Base-by-base conservation (phyloP, 2,329 filamentous ascomycete species). In the Neocatenulostroma microsporum region DNA sequence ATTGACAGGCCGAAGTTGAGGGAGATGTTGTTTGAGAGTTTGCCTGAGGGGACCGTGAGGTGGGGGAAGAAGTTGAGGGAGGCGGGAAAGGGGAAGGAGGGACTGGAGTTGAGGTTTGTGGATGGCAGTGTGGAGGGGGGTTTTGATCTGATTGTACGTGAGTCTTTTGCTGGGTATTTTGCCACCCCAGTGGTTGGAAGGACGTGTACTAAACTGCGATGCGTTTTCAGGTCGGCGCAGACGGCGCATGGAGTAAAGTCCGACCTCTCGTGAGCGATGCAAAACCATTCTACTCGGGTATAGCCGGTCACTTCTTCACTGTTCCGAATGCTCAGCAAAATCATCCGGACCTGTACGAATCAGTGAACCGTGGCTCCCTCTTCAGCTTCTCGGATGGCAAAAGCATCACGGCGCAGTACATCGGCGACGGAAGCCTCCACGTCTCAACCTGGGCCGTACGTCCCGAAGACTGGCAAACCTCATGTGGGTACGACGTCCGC, bases 171-270 rank as follows among this genome's bases (percentile, higher is more conserved):
- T n/a, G n/a, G n/a, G n/a, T n/a, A n/a, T n/a, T n/a, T n/a, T n/a
- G n/a, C n/a, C n/a, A n/a, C n/a, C n/a, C n/a, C n/a, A n/a, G n/a
- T n/a, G n/a, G n/a, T n/a, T n/a, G n/a, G n/a, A n/a, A n/a, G n/a
- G n/a, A n/a, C n/a, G n/a, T n/a, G n/a, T n/a, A n/a, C n/a, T n/a
- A n/a, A n/a, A n/a, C n/a, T n/a, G n/a, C n/a, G n/a, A n/a, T n/a
- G n/a, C n/a, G n/a, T n/a, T n/a, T n/a, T n/a, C n/a, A n/a, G n/a
- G n/a, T 69, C 17, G 66, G 66, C 7, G 63, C 62, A 8, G 66
- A 69, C 34, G 66, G 65, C 9, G 62, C 62, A 4, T 68, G 59
- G 56, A 60, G 55, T 33, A 63, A 62, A 41, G 57, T 62, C 2
- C 54, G 63, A 7, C 44, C 44, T 18, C 29, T 58, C 2, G 40